Base-by-base conservation (phyloP, 805 yeast genomes). In the Wickerhamomyces kurtzmanii region DNA sequence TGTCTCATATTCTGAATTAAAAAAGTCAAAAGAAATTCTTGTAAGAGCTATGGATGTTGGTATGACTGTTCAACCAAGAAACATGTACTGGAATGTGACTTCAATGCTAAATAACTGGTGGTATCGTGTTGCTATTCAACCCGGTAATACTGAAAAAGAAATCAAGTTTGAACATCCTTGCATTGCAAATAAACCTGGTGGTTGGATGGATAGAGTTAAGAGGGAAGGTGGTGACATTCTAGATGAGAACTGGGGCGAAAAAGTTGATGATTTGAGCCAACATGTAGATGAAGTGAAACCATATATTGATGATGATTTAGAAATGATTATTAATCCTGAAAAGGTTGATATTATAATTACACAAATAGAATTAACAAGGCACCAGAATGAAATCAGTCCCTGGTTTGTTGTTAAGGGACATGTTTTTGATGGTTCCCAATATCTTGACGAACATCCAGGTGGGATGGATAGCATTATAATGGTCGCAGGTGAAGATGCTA, bases 81-180 rank as follows among this genome's bases (percentile, higher is more conserved):
- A 50, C 24, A 53, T 54, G 58, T 54, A 54, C 32, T 54, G 59
- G 58, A 54, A 52, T 28, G 56, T 54, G 7, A 47, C 55, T 10
- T 51, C 57, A 1, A 53, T 54, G 59, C 32, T 50, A 32, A 53
- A 52, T 27, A 54, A 54, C 26, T 53, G 59, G 57, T 53, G 58
- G 58, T 51, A 50, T 30, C 32, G 59, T 10, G 48, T 54, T 12
- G 49, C 56, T 17, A 38, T 48, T n/a, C 33, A 27, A 21, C 37
- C 34, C 6, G 36, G 39, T 17, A 26, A 12, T 12, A 12, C 16
- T 23, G 31, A 25, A 12, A 33, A 31, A 15, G 38, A 33, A 17
- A 34, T 40, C 16, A 34, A 31, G 27, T 51, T 45, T 34, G 47
- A 49, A 30, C 55, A 48, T 30, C 55, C 55, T 1, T 40, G 36